Base-by-base conservation (phyloP, 2,329 filamentous ascomycete species). In the Cercospora sp. region DNA sequence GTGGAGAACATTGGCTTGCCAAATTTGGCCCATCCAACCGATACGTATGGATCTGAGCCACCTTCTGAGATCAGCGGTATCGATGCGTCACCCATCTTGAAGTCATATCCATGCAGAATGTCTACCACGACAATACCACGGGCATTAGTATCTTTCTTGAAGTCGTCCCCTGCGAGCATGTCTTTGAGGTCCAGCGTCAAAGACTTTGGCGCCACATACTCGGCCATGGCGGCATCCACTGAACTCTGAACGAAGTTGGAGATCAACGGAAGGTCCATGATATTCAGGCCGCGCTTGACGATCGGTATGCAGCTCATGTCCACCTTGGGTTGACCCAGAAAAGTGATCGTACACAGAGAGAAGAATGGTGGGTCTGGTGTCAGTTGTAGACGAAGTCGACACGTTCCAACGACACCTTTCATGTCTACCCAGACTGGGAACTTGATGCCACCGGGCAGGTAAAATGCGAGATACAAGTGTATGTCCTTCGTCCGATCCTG, bases 361-460 rank as follows among this genome's bases (percentile, higher is more conserved):
- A 93, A 89, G 80, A 93, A 93, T 0, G 91, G 91, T 0, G 91
- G 90, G 73, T 93, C 90, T 0, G 91, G 90, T 1, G 88, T 90
- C 1, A 93, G 84, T 74, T 93, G 91, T 10, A 93, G 82, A 28
- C 91, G 86, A 65, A 92, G 74, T 3, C 91, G 85, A 79, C 91
- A 83, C 1, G 87, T 90, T 18, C 90, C 89, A n/a, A 93, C 84
- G 13, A 92, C 83, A 1, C 90, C 91, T 62, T 87, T 85, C 1
- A 93, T 81, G 73, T 93, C 90, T 3, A 93, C 91, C 90, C 91
- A 93, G 3, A 92, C 87, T 42, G 90, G 85, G 18, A 87, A 75
- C 68, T 85, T 85, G 69, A 87, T 78, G 28, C 83, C 83, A 12
- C 82, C 83, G 26, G 71, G 71, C n/a, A 73, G 68, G 69, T 91